phyloP scores from a whole-genome alignment of 2,329 filamentous ascomycete species.

The Sclerotinia minor region DNA sequence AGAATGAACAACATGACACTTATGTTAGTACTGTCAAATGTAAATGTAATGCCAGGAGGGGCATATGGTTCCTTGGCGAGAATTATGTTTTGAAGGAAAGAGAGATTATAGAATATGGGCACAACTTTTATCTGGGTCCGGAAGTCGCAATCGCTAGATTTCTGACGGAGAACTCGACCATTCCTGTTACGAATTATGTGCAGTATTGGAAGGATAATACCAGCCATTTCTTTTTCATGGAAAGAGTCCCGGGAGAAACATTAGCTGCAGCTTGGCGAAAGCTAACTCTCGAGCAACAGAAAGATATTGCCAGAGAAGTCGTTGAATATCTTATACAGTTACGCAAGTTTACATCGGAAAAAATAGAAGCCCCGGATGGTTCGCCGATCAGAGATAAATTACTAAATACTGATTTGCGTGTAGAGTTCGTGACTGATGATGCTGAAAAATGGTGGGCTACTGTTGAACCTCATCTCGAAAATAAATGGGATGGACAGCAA shows the following conservation, averaged over 20 bases:
- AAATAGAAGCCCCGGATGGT: neutral
- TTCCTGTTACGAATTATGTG: neutral
- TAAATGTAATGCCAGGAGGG: neutral
- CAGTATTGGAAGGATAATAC: neutral
- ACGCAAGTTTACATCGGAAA: slow-evolving; percentile 6
- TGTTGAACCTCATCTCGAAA: neutral
- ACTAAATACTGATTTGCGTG: no score
- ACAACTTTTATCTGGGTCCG: neutral
- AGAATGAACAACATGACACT: fast-evolving
- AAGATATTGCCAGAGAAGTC: slow-evolving; percentile 6
- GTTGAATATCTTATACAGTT: slow-evolving; percentile 12
- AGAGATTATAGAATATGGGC: neutral
- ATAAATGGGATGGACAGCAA: neutral
- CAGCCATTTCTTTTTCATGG: neutral
- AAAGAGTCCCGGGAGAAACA: neutral
- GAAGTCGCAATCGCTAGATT: neutral
- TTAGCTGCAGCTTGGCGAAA: neutral
- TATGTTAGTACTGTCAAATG: neutral
- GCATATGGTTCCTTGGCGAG: neutral
- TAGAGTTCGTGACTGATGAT: neutral
- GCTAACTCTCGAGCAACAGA: fast-evolving
- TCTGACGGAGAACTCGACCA: neutral
- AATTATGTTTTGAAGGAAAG: neutral
- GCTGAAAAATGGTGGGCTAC: neutral
- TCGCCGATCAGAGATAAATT: neutral